A percentile compares a stretch with the other conserved stretches of the same genome.
Evolutionary conservation across 2,329 filamentous ascomycete species (phyloP).

Genomic region (Paraphaeosphaeria sporulosa): DNA sequence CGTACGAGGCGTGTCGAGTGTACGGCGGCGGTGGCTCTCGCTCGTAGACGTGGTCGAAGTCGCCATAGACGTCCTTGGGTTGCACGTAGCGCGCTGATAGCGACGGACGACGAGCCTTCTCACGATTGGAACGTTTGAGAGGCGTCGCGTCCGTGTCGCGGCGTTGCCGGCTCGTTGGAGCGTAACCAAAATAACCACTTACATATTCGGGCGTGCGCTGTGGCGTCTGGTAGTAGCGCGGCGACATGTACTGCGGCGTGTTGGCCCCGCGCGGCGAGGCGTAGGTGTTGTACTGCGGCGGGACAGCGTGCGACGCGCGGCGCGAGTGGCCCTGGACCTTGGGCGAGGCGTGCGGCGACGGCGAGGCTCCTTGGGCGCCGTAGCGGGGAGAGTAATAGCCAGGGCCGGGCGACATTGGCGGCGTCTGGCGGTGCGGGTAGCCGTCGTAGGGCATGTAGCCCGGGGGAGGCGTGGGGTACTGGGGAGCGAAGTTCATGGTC

Average conservation of each 20-base stretch:
- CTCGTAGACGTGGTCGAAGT: constrained; percentile 56
- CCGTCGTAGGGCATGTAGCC: constrained; percentile 47
- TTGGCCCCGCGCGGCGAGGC: constrained; percentile 41
- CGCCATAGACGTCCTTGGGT: constrained; percentile 64
- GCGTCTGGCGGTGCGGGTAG: constrained; percentile 39
- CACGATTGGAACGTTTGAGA: constrained; percentile 51
- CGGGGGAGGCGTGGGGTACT: constrained; percentile 46
- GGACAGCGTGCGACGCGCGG: constrained; percentile 62
- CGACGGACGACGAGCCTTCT: constrained; percentile 59
- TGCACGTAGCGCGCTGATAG: constrained; percentile 63
- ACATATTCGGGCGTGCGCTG: constrained; percentile 69
- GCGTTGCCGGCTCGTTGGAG: constrained; percentile 51
- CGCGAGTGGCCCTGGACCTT: constrained; percentile 60
- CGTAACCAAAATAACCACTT: constrained; percentile 64
- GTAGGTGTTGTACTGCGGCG: constrained; percentile 54
- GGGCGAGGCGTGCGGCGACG: constrained; percentile 54
- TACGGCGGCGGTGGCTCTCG: constrained; percentile 59
- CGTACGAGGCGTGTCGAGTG: constrained; percentile 61
- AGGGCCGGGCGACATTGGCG: constrained; percentile 57
- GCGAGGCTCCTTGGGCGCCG: constrained; percentile 57
- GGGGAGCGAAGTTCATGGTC: constrained; percentile 43
- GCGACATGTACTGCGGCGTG: constrained; percentile 52
- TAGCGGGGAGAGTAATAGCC: constrained; percentile 64
- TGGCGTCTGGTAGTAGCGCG: constrained; percentile 56
- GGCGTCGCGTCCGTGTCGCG: constrained; percentile 48